Base-by-base conservation (phyloP, 345 rosid species). In the rapeseed (Brassica napus) region DNA sequence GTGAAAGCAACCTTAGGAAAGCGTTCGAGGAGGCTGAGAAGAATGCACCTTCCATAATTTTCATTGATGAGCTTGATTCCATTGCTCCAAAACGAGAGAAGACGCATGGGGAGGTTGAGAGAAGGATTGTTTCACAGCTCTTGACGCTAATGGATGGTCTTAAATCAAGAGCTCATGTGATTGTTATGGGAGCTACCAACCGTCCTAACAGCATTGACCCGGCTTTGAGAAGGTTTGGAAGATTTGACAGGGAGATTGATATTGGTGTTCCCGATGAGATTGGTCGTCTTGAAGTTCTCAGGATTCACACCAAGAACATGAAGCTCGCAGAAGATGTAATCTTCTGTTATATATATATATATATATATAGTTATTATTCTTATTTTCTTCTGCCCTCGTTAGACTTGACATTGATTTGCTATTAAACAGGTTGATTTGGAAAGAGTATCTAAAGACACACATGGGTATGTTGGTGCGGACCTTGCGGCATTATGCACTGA, bases 171-270 rank as follows among this genome's bases (percentile, higher is more conserved):
- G 94, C 97, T 0, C 97, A 94, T 87, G 93, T 92, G 70, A 92
- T 94, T 57, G 98, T 94, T 71, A 94, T 94, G 7, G 98, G 98
- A 16, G 98, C 98, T n/a, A 94, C 98, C 39, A 94, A 94, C 87
- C 97, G 97, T 37, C 97, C 98, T 8, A 94, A 92, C 74, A 92
- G 97, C 80, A 88, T 94, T 77, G 98, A 94, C 83, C 90, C 97
- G 2, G 97, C 98, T 71, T 82, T 92, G 77, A 88, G 98, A 68
- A 89, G 97, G 81, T 94, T 94, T 83, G 97, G 98, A 5, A 83
- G 98, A 55, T 94, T 94, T 26, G 30, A 26, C 30, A 26, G 30
- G 30, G 30, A 26, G 30, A 26, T 26, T 2, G 30, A 26, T 26
- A 94, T 94, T 74, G 98, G 98, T 42, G 96, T 94, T 31, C 98